Evolutionary conservation across 2,329 filamentous ascomycete genomes (phyloP), one percentile per base, ranked within the genome.

Genomic region (Cercospora zeae-maydis): DNA sequence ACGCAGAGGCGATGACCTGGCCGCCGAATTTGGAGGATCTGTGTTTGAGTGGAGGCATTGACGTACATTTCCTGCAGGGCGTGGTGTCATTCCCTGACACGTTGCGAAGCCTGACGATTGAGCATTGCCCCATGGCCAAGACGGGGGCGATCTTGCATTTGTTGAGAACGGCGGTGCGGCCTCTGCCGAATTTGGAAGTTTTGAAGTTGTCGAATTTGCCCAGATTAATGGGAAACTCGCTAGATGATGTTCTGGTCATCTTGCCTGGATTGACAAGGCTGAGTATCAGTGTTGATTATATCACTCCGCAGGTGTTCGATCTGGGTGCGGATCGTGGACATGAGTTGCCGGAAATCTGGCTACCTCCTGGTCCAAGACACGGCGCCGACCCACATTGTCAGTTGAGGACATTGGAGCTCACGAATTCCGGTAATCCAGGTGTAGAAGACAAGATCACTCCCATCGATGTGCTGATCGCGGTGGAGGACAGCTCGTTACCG

Each of bases 241-340:
- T 82, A 5, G 79, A 82, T 63, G 64, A 68, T 14, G 70, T 82
- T 0, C 70, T 82, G 1, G 67, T 73, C 33, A 72, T 78, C 63
- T 74, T 79, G 4, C 79, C 80, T 0, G 67, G 74, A 4, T 69
- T 82, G 1, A 70, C 69, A 2, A 64, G 66, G 21, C 75, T 83
- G 1, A 78, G 75, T 64, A 72, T 82, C 49, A 76, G 78, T 21
- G 73, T 80, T 9, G 80, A 82, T 64, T 82, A 81, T 70, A 78
- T 82, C 57, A 78, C 74, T n/a, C 72, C 72, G 3, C 67, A 72
- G 8, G 64, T 77, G 45, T 79, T 81, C 66, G 77, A 75, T 42
- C 65, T 68, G 13, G 66, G 62, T 24, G 30, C 31, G 9, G 19
- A 57, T 36, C 45, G 57, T 36, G 47, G 21, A 11, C 36, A 21